Evolutionary conservation across 2,329 filamentous ascomycete species (phyloP), one percentile per base, ranked within the genome.

Genomic region (Calonectria leucothoes): DNA sequence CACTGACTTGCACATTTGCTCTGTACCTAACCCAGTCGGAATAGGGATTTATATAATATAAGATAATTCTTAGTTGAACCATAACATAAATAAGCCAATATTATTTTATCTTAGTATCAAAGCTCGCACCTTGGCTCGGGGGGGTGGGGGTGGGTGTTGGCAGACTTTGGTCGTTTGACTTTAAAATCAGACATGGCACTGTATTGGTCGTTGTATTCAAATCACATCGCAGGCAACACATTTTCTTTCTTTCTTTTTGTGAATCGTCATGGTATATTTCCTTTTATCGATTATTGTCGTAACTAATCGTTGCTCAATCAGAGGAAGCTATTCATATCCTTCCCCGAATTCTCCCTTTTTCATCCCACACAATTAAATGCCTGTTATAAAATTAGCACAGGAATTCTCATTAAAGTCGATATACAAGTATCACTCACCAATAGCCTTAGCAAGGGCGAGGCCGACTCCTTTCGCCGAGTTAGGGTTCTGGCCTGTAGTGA

Each of bases 401-500:
- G 4, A n/a, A 12, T 5, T 11, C 7, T 8, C 6, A 45, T 42
- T 42, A n/a, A n/a, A n/a, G n/a, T n/a, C n/a, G n/a, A n/a, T n/a
- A n/a, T n/a, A n/a, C n/a, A n/a, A n/a, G n/a, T n/a, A n/a, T 74
- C 45, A 79, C 72, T 65, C 51, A 74, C 81, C 80, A 61, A 90
- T 81, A 2, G 87, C 86, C 84, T 87, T 88, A 31, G 86, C 81
- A 73, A 91, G 80, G 3, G 86, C 89, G 83, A 89, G 85, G 0
- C 87, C 90, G n/a, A 91, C 84, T 0, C 79, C 87, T 77, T 85
- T 85, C 0, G 88, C 87, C 29, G 88, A 90, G 0, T 84, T 86
- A 29, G 90, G 90, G 82, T 91, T 91, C 86, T 91, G 90, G 1
- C 90, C 90, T 0, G 90, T 90, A 71, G 91, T 89, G 39, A 91